Percentiles rank a stretch among this genome's conserved stretches.
phyloP scores from a whole-genome alignment of 345 rosid species.

The Rhodamnia rubescens region DNA sequence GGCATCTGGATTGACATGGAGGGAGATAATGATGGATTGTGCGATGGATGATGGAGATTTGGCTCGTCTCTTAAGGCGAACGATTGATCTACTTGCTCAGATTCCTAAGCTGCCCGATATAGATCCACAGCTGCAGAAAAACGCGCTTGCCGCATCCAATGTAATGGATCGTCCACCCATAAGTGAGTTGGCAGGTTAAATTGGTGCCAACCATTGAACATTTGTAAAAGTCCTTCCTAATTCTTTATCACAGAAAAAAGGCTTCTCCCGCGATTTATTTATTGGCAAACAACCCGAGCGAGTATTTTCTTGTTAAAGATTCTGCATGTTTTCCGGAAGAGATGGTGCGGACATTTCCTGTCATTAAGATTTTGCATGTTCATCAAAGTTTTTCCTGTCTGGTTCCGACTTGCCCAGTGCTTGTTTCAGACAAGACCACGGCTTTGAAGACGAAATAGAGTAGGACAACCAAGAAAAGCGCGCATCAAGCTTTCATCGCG shows the following conservation, averaged over 20 bases:
- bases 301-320: neutral
- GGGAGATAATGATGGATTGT: slow-evolving; percentile 90
- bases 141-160: slow-evolving; percentile 50
- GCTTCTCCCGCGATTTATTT: neutral
- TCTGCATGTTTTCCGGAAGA: neutral
- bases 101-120: slow-evolving; percentile 88
- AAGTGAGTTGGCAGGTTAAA: slow-evolving; percentile 77
- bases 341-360: neutral
- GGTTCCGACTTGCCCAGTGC: neutral
- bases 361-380: neutral
- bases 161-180: slow-evolving; percentile 94
- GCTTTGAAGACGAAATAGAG: neutral
- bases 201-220: neutral
- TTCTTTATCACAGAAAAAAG: neutral
- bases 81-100: slow-evolving; percentile 79
- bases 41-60: slow-evolving; percentile 98
- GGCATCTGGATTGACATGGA: slow-evolving; percentile 95
- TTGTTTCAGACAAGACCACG: neutral
- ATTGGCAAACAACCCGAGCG: neutral
- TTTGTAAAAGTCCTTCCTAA: neutral
- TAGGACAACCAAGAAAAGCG: neutral
- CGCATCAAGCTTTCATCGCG: neutral
- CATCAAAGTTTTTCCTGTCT: neutral
- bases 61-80: slow-evolving; percentile 71
- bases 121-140: slow-evolving; percentile 49